These are phyloP conservation scores for Puccinia novopanici DNA, from an alignment of 1,284 basidiomycete genomes.

Conservation along the genomic window DNA sequence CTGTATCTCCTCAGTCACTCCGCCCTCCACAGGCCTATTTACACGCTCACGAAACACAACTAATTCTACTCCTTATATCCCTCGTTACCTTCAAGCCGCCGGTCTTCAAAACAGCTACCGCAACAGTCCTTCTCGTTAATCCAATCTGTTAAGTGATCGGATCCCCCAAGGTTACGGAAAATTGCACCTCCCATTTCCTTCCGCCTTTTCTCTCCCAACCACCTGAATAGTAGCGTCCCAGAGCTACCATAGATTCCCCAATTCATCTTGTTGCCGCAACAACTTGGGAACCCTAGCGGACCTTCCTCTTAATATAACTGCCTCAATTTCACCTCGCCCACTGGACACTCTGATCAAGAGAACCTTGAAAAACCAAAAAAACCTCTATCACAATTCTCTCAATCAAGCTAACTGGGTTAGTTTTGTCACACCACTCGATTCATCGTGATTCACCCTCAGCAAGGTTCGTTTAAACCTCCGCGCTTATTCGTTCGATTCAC, in stretches of 20 bases:
- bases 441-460: not conserved
- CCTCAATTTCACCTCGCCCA: not conserved
- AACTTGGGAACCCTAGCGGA: not conserved
- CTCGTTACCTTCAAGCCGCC: constrained; percentile 21
- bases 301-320: not conserved
- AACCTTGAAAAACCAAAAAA: too few relatives aligned
- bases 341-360: too few relatives aligned
- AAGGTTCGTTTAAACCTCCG: not conserved
- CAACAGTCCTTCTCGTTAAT: not conserved
- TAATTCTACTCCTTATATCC: constrained; percentile 11
- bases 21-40: not conserved
- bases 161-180: not conserved
- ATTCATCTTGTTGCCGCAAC: not conserved
- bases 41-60: not conserved
- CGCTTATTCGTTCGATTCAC: constrained; percentile 4
- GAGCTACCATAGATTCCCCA: not conserved
- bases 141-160: not conserved
- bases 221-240: not conserved
- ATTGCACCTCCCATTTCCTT: not conserved
- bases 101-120: not conserved
- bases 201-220: not conserved
- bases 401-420: constrained; percentile 27
- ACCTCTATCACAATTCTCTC: not conserved
- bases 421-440: not conserved
- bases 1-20: not conserved